These are phyloP conservation scores for Dactylellina parvicollis DNA, from an alignment of 2,329 filamentous ascomycete species.

Conservation along the genomic window DNA sequence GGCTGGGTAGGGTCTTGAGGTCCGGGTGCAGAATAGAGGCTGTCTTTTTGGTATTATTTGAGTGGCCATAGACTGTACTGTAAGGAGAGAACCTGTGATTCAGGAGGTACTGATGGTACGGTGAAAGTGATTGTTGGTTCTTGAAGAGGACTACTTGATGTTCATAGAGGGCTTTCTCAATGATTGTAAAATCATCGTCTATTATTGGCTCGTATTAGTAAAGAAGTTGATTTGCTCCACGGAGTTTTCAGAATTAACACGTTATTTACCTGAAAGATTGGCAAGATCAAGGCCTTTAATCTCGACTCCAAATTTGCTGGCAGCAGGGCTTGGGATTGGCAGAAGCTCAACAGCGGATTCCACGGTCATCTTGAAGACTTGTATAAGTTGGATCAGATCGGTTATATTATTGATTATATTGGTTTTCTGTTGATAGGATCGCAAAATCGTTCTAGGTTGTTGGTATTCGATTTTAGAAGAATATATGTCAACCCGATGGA, in stretches of 20 bases:
- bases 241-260: not conserved
- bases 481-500: not conserved
- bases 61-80: constrained; percentile 67
- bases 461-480: not conserved
- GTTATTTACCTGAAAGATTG: constrained; percentile 47
- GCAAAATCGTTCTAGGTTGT: too few species aligned
- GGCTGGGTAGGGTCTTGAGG: constrained; percentile 77
- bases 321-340: constrained; percentile 40
- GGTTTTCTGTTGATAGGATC: too few species aligned
- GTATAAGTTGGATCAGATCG: too few species aligned
- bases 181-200: constrained; percentile 72
- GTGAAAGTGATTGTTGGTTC: constrained; percentile 71
- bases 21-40: constrained; percentile 77
- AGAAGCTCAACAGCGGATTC: constrained; percentile 42
- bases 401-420: too few species aligned
- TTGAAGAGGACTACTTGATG: constrained; percentile 77
- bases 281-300: constrained; percentile 47
- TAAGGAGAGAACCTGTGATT: constrained; percentile 78
- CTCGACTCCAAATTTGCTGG: constrained; percentile 44
- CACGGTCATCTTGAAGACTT: constrained; percentile 34
- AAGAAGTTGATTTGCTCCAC: not conserved
- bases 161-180: constrained; percentile 73
- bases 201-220: constrained; percentile 5
- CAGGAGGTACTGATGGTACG: constrained; percentile 77
- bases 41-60: constrained; percentile 65